Conservation (phyloP, 176 grass and related monocot genomes). For the Pharus latifolius region DNA sequence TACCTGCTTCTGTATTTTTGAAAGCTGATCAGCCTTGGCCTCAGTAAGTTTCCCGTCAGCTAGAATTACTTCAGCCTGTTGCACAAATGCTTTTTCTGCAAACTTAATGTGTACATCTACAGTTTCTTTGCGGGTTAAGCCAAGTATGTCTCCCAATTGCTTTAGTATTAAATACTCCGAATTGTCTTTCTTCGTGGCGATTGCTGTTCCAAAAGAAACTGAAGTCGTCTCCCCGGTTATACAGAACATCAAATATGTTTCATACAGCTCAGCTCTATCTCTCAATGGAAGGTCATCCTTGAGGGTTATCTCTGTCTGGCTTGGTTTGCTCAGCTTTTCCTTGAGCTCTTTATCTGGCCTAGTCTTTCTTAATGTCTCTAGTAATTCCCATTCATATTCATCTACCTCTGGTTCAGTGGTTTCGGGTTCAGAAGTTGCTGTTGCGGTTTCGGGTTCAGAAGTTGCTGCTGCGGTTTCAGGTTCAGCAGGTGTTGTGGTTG, state of each 20-base stretch:
- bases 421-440: conserved; percentile 23
- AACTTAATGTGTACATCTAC: conserved; percentile 72
- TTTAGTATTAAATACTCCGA: conserved; percentile 75
- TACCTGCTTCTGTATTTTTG: conserved; percentile 83
- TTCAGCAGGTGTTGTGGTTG: not conserved
- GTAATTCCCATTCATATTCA: conserved; percentile 60
- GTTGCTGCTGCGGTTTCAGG: conserved; percentile 3
- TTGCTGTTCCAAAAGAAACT: conserved; percentile 65
- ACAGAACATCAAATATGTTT: conserved; percentile 81
- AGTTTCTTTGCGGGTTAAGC: conserved; percentile 67
- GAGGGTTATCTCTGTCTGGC: conserved; percentile 91
- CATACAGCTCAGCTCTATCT: conserved; percentile 78
- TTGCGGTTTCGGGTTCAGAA: conserved; percentile 38
- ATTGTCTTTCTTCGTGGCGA: conserved; percentile 57
- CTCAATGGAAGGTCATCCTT: conserved; percentile 75
- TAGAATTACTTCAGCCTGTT: conserved; percentile 95
- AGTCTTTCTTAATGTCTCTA: conserved; percentile 66
- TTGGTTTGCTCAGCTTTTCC: conserved; percentile 51
- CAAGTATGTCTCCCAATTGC: conserved; percentile 78
- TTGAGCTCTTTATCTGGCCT: conserved; percentile 46
- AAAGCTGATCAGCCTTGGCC: conserved; percentile 74
- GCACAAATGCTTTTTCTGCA: conserved; percentile 84
- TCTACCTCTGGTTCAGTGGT: conserved; percentile 32
- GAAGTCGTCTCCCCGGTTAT: conserved; percentile 68
- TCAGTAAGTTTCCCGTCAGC: conserved; percentile 90